Percentiles rank a stretch among this genome's conserved stretches.
These are phyloP conservation scores for Anisogramma anomala DNA, from an alignment of 2,329 filamentous ascomycete species.

Conservation along the genomic window DNA sequence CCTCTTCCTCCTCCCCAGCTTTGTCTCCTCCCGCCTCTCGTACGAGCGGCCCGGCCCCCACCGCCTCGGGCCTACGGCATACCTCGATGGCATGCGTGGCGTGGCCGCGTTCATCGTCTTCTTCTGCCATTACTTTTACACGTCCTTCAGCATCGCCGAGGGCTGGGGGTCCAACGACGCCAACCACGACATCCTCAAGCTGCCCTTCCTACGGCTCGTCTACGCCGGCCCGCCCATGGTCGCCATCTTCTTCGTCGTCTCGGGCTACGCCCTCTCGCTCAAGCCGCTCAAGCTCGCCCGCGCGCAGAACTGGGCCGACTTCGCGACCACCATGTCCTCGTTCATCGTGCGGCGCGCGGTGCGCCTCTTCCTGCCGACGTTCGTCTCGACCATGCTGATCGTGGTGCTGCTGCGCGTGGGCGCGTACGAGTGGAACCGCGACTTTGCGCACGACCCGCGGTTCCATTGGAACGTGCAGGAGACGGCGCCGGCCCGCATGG, in stretches of 20 bases:
- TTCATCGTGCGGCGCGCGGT: conserved; percentile 40
- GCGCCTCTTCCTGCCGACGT: conserved; percentile 40
- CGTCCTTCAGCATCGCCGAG: conserved; percentile 38
- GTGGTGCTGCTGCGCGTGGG: conserved; percentile 33
- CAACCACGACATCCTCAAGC: conserved; percentile 36
- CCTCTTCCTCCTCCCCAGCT: conserved; percentile 42
- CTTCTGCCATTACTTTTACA: conserved; percentile 46
- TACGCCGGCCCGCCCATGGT: conserved; percentile 47
- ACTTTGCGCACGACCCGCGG: conserved; percentile 30
- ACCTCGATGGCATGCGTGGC: conserved; percentile 47
- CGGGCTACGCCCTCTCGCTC: conserved; percentile 48
- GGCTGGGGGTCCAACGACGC: conserved; percentile 34
- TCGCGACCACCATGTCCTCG: conserved; percentile 35
- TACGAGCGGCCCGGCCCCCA: conserved; percentile 29
- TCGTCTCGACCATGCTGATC: conserved; percentile 38
- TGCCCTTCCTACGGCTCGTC: conserved; percentile 42
- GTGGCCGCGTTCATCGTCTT: conserved; percentile 44
- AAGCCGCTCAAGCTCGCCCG: conserved; percentile 34
- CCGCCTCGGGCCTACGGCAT: conserved; percentile 40
- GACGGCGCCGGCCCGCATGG: conserved; percentile 31
- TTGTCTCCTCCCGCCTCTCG: conserved; percentile 33
- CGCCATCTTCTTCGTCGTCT: conserved; percentile 51
- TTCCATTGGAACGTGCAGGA: conserved; percentile 40
- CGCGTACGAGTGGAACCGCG: conserved; percentile 36
- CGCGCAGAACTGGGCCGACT: conserved; percentile 23